phyloP scores from a whole-genome alignment of 352 stramenopile genomes.

The Globisporangium alternatum region DNA sequence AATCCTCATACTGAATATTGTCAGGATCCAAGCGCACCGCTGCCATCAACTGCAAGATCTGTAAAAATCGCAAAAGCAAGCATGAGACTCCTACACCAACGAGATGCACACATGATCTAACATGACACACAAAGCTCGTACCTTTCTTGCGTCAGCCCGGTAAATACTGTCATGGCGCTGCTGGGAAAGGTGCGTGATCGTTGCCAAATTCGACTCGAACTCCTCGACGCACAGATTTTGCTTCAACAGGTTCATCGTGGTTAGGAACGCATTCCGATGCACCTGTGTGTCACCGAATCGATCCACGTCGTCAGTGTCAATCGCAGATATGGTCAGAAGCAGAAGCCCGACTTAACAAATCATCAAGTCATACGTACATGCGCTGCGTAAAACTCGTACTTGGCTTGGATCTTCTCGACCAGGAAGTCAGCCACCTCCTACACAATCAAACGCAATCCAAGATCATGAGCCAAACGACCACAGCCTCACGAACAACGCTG shows the following conservation, averaged over 20 bases:
- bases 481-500: background rate
- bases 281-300: constrained; percentile 33
- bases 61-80: background rate
- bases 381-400: constrained; percentile 79
- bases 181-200: constrained; percentile 83
- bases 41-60: constrained; percentile 78
- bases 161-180: constrained; percentile 84
- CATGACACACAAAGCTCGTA: constrained; percentile 6
- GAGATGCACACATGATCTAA: background rate
- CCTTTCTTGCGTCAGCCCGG: constrained; percentile 71
- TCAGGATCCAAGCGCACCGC: constrained; percentile 76
- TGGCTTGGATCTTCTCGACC: constrained; percentile 82
- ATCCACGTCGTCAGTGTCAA: background rate
- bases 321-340: background rate
- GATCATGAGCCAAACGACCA: background rate
- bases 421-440: constrained; percentile 77
- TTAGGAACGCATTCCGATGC: constrained; percentile 71
- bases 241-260: constrained; percentile 71
- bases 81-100: background rate
- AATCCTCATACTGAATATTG: constrained; percentile 72
- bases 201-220: constrained; percentile 73
- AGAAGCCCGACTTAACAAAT: no score
- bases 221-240: constrained; percentile 77
- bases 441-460: background rate
- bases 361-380: constrained; percentile 34